phyloP scores from a whole-genome alignment of 2,329 filamentous ascomycete genomes.

The Capronia americana region DNA sequence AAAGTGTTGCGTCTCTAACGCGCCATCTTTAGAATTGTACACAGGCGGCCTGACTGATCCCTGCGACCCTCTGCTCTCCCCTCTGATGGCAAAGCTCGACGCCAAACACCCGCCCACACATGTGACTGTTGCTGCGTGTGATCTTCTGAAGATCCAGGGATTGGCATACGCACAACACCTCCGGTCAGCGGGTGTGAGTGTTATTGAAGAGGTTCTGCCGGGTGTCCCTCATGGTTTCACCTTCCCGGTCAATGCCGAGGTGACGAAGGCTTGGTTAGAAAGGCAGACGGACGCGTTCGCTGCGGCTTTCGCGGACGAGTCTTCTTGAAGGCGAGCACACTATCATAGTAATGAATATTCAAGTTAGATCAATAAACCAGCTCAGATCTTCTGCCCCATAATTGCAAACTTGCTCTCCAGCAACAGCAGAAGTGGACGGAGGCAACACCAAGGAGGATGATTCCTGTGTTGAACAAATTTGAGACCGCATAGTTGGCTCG shows the following conservation, averaged over 20 bases:
- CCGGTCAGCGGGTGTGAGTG: conserved; percentile 17
- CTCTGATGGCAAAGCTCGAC: conserved; percentile 9
- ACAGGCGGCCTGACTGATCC: conserved; percentile 6
- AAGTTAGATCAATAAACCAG: conserved; percentile 8
- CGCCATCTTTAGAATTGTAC: conserved; percentile 12
- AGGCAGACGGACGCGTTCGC: conserved; percentile 14
- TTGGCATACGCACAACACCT: conserved; percentile 22
- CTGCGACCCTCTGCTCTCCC: conserved; percentile 19
- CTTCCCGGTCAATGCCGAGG: conserved; percentile 14
- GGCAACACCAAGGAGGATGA: background rate
- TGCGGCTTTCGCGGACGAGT: conserved; percentile 5
- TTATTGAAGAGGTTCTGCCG: conserved; percentile 19
- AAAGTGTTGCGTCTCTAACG: background rate
- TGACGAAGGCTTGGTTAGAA: conserved; percentile 18
- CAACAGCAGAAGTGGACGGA: background rate
- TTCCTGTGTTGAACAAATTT: background rate
- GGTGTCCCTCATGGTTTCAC: conserved; percentile 30
- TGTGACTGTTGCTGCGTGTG: conserved; percentile 23
- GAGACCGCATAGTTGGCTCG: background rate
- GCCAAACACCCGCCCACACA: conserved; percentile 15
- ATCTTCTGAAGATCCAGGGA: conserved; percentile 18
- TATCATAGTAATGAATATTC: background rate
- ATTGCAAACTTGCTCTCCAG: background rate
- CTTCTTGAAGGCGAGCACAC: background rate
- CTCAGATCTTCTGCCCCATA: background rate